phyloP scores from a whole-genome alignment of 768 basidiomycete species.

The Boletus sp. region DNA sequence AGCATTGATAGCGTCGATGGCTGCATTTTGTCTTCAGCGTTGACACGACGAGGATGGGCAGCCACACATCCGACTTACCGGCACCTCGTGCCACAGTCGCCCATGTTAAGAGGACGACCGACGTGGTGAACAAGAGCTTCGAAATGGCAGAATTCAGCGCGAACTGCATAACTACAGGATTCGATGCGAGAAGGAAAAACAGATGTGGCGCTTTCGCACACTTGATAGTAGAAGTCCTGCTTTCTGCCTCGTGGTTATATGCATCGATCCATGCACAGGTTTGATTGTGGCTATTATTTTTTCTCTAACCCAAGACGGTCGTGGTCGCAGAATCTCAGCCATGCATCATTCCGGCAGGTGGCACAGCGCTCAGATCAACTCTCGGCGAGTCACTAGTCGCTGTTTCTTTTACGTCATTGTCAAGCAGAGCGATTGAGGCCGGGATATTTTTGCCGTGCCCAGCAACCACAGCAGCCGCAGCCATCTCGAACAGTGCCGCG shows the following conservation, averaged over 20 bases:
- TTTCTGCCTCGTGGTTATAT: background rate
- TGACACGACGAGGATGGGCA: background rate
- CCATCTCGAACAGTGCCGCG: background rate
- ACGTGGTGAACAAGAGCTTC: background rate
- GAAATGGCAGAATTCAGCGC: background rate
- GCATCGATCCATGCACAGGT: background rate
- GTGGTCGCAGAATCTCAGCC: background rate
- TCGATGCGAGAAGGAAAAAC: background rate
- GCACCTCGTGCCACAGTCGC: constrained; percentile 5
- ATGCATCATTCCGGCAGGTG: constrained; percentile 1
- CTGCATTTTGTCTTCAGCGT: constrained; percentile 1
- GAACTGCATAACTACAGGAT: constrained; percentile 5
- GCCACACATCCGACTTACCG: constrained; percentile 3
- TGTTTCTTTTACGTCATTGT: constrained; percentile 3
- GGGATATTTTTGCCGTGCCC: background rate
- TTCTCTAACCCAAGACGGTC: background rate
- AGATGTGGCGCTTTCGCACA: background rate
- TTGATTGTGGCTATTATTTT: background rate
- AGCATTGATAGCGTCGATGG: background rate
- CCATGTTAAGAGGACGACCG: constrained; percentile 3
- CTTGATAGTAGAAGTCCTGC: background rate
- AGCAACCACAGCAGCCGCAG: background rate
- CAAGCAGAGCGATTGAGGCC: background rate
- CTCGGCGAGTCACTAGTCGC: background rate
- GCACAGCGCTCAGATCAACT: background rate